A percentile compares a stretch with the other conserved stretches of the same genome.
These are phyloP conservation scores for Oropetium thomaeum DNA, from an alignment of 176 grass and related monocot species.

Conservation along the genomic window DNA sequence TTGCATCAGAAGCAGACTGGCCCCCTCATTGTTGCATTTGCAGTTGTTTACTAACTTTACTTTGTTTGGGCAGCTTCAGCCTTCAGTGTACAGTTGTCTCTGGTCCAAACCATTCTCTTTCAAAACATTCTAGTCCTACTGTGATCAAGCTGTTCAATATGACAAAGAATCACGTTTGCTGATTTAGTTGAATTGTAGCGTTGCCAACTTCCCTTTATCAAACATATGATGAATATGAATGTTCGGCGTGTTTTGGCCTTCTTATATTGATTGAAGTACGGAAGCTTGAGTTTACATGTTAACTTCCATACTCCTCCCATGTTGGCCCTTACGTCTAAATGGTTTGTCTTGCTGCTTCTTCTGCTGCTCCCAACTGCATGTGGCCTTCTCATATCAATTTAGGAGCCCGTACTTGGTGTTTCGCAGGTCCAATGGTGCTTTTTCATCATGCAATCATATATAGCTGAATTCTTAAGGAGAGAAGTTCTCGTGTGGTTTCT, in stretches of 20 bases:
- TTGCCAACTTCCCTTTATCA: neutral
- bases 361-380: neutral
- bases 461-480: neutral
- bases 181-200: neutral
- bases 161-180: neutral
- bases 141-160: neutral
- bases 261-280: neutral
- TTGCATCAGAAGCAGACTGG: conserved; percentile 6
- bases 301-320: neutral
- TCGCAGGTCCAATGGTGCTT: neutral
- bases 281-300: neutral
- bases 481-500: neutral
- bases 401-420: neutral
- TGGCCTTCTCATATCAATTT: neutral
- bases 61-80: neutral
- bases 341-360: neutral
- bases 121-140: neutral
- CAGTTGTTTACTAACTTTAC: neutral
- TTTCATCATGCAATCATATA: neutral
- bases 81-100: neutral
- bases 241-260: neutral
- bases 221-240: neutral
- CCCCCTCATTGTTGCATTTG: neutral
- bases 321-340: neutral
- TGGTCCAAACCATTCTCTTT: neutral